Evolutionary conservation across 1,284 basidiomycete species (phyloP), one percentile per base, ranked within the genome.

Genomic region (Tilletia walkeri): DNA sequence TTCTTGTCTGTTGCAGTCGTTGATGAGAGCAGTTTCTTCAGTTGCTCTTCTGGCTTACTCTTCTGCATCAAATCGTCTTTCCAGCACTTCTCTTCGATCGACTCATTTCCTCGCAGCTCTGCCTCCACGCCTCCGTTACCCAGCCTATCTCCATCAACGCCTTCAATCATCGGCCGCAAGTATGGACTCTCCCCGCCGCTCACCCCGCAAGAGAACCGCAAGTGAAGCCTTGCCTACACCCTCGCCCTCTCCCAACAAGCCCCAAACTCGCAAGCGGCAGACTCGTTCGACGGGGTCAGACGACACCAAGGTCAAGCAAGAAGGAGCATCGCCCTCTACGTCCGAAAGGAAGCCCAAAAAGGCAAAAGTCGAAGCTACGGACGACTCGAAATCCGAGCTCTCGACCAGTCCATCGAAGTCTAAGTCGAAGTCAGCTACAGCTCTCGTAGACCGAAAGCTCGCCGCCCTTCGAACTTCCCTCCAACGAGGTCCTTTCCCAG

Each of bases 401-500:
- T 38, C 59, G 16, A 14, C 12, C 30, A 63, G 59, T 38, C 59
- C 59, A 14, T 63, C 59, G 36, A 63, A 63, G 36, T 4, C 54
- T 30, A 63, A 63, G 16, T 7, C 54, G 34, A 63, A 61, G 30
- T 5, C 56, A 34, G 30, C 34, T 10, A 36, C 36, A 54, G 50
- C 67, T 20, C 53, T 56, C 24, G 18, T 69, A 1, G 78, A 80
- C 53, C 68, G 73, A 12, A 80, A 80, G 59, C 67, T 80, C 2
- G 74, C 73, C 2, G 53, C 70, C 2, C 75, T 77, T 67, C 74
- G 76, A 48, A 45, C 67, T 1, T 79, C 76, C 3, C 73, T 75
- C 54, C 34, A 74, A 2, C 71, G 67, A 0, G 72, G 73, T 0
- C 79, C 79, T 14, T 80, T 79, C 20, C 79, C 79, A 0, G 73